Base-by-base conservation (phyloP, 176 grass and related monocot species). In the Musa itinerans region DNA sequence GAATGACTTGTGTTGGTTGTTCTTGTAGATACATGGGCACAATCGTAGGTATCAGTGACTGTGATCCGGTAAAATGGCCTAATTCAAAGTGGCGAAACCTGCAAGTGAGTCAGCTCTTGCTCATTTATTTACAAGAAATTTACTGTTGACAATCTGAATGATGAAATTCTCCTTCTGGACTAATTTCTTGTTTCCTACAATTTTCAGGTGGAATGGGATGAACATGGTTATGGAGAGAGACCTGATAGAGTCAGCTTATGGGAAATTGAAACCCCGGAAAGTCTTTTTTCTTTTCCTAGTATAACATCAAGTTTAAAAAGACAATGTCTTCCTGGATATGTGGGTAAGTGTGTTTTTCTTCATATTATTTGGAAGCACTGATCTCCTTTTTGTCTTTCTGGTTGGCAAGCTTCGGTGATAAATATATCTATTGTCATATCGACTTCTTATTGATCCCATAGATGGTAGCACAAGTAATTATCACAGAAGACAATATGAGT, bases 1-100 rank as follows among this genome's bases (percentile, higher is more conserved):
- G 9, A 29, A 43, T 67, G 19, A 65, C 43, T 43, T 55, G 14
- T 78, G 48, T 66, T 53, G 20, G 19, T 71, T 63, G 8, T 21
- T 71, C 71, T 79, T 81, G 75, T 70, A 96, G 93, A 67, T 90
- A 88, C 78, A 88, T 91, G 63, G 90, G 90, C 16, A 89, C 87
- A 43, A 85, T 93, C 63, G 81, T 88, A 71, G 86, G 83, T 34
- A 85, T 78, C 71, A 96, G 76, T 48, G 87, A 96, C 66, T 89
- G 78, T 52, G 93, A 96, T 78, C 83, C 89, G 13, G 79, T 92
- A 74, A 87, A 89, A 70, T 96, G 93, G 93, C 87, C 93, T 23
- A 92, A 87, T 82, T 96, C 93, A 71, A 96, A 92, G 78, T 96
- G 93, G 93, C 90, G 80, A 70, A 96, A 87, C 79, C 86, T 96